Conservation (phyloP, 371 early-diverging fungal species). For the Syncephalastrum sp. region DNA sequence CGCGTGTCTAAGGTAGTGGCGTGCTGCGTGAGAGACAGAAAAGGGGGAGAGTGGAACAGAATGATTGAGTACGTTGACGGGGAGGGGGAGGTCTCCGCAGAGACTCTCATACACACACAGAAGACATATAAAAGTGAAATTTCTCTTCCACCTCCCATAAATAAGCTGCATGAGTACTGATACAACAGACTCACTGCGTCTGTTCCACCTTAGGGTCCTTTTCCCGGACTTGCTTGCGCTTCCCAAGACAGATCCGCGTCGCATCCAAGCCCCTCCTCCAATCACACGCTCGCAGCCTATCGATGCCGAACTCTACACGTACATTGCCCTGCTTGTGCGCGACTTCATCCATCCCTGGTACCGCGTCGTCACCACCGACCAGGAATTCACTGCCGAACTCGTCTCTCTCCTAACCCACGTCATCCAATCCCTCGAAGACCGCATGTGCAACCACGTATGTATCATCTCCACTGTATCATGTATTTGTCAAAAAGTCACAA, state of each 20-base stretch:
- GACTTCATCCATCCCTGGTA: slow-evolving; percentile 68
- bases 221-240: slow-evolving; percentile 42
- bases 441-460: slow-evolving; percentile 40
- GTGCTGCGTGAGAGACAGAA: no score
- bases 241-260: slow-evolving; percentile 38
- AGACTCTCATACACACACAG: no score
- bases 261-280: slow-evolving; percentile 30
- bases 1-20: no score
- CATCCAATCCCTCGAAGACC: slow-evolving; percentile 48
- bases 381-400: slow-evolving; percentile 49
- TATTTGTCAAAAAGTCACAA: no score
- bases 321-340: slow-evolving; percentile 54
- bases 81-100: no score
- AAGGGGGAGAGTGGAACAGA: no score
- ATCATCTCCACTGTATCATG: no score
- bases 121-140: no score
- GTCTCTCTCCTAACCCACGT: slow-evolving; percentile 38
- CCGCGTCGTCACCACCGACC: slow-evolving; percentile 48
- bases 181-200: slow-evolving; percentile 18
- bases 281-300: slow-evolving; percentile 46
- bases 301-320: slow-evolving; percentile 59
- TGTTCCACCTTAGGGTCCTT: slow-evolving; percentile 39
- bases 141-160: no score
- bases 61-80: no score
- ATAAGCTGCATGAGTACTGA: no score